Conservation (phyloP, 106 monocot genomes). For the Dioscorea zingiberensis region DNA sequence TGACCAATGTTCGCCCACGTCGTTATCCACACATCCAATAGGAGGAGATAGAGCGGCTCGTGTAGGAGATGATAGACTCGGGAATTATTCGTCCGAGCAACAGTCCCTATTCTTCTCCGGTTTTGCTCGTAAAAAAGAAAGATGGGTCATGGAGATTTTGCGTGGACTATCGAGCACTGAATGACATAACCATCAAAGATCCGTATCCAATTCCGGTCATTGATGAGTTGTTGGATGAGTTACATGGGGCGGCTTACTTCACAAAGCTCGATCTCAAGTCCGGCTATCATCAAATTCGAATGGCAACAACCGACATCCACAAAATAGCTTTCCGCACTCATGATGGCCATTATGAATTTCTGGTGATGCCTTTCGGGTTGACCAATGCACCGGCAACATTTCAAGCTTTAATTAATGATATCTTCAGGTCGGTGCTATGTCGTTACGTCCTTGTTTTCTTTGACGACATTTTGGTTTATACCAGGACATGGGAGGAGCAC, state of each 20-base stretch:
- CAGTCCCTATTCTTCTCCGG: background rate
- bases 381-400: conserved; percentile 1
- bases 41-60: background rate
- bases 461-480: conserved; percentile 1
- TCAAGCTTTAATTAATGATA: background rate
- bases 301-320: background rate
- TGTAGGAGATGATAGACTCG: background rate
- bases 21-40: background rate
- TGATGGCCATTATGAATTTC: background rate
- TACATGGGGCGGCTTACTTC: background rate
- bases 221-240: conserved; percentile 5
- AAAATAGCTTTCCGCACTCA: conserved; percentile 3
- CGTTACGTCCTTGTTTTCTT: background rate
- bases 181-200: background rate
- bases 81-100: background rate
- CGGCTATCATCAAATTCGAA: background rate
- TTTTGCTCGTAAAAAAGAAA: conserved; percentile 2
- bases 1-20: background rate
- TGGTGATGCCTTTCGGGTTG: background rate
- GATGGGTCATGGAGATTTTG: conserved; percentile 2
- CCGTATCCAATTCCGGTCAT: conserved; percentile 2
- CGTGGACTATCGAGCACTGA: conserved; percentile 4
- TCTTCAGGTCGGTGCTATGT: background rate
- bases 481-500: background rate
- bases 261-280: conserved; percentile 8